Percentiles rank a stretch among this genome's conserved stretches.
Evolutionary conservation across 2,329 filamentous ascomycete species (phyloP).

Genomic region (Fusarium miscanthi): DNA sequence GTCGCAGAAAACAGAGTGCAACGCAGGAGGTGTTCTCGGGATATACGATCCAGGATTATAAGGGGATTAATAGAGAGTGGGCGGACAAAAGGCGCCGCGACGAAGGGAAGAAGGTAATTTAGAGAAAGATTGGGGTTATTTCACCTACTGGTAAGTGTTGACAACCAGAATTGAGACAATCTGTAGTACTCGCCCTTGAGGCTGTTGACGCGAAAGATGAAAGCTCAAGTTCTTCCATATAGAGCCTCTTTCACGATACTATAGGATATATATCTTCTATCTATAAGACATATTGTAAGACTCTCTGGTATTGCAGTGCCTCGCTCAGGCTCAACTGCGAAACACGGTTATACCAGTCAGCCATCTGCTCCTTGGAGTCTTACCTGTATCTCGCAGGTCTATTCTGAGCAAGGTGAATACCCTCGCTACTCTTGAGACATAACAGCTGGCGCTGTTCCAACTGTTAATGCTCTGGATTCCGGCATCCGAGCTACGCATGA

Average conservation of each 20-base stretch:
- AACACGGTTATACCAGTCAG: background rate
- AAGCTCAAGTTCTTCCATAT: accelerated
- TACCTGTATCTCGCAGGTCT: conserved; percentile 5
- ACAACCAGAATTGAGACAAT: accelerated
- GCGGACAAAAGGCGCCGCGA: too few species aligned
- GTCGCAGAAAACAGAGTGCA: background rate
- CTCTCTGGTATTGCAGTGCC: background rate
- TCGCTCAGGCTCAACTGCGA: background rate
- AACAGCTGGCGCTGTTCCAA: conserved; percentile 39
- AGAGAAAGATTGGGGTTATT: accelerated
- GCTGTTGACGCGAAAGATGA: accelerated
- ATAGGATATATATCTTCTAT: too few species aligned
- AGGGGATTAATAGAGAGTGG: background rate
- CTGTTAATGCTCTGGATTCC: conserved; percentile 58
- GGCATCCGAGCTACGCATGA: conserved; percentile 54
- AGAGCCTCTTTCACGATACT: background rate
- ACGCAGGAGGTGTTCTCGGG: background rate
- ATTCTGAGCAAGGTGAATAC: accelerated
- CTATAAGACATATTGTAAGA: too few species aligned
- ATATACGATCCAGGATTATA: background rate
- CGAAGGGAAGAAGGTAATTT: background rate
- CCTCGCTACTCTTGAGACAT: conserved; percentile 42
- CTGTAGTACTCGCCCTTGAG: too few species aligned
- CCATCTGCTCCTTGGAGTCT: conserved; percentile 19
- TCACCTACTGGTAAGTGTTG: accelerated